A percentile compares a stretch with the other conserved stretches of the same genome.
These are phyloP conservation scores for Jatropha curcas DNA, from an alignment of 345 rosid genomes.

Conservation along the genomic window DNA sequence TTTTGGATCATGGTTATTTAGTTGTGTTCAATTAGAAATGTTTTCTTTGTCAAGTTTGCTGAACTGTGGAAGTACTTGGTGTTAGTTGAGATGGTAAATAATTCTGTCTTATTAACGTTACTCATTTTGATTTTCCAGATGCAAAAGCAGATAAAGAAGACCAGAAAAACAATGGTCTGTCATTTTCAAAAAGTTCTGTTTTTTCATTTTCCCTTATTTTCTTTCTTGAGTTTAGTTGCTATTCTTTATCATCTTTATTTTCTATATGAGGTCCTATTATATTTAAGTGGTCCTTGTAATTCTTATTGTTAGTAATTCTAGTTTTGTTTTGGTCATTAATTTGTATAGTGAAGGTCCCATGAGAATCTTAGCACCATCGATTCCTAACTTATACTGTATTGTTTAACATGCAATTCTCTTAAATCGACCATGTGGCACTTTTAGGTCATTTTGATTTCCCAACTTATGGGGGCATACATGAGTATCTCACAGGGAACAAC, in stretches of 20 bases:
- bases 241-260: background rate
- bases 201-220: constrained; percentile 9
- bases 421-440: background rate
- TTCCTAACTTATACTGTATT: no score
- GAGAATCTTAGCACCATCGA: no score
- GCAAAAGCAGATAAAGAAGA: constrained; percentile 85
- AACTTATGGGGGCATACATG: background rate
- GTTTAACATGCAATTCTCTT: background rate
- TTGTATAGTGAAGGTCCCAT: background rate
- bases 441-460: background rate
- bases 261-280: constrained; percentile 3
- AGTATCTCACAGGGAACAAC: background rate
- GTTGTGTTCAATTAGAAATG: background rate
- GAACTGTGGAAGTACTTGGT: constrained; percentile 3
- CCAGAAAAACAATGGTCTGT: constrained; percentile 59
- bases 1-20: background rate
- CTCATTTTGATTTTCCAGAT: constrained; percentile 47
- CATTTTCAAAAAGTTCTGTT: background rate
- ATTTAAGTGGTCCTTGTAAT: background rate
- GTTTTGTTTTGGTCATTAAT: background rate
- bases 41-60: constrained; percentile 1
- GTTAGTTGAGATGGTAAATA: background rate
- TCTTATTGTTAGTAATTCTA: background rate
- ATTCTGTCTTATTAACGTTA: constrained; percentile 12
- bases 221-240: background rate